Evolutionary conservation across 192 early-diverging fungal species (phyloP).

Genomic region (Bifiguratus adelaidae): DNA sequence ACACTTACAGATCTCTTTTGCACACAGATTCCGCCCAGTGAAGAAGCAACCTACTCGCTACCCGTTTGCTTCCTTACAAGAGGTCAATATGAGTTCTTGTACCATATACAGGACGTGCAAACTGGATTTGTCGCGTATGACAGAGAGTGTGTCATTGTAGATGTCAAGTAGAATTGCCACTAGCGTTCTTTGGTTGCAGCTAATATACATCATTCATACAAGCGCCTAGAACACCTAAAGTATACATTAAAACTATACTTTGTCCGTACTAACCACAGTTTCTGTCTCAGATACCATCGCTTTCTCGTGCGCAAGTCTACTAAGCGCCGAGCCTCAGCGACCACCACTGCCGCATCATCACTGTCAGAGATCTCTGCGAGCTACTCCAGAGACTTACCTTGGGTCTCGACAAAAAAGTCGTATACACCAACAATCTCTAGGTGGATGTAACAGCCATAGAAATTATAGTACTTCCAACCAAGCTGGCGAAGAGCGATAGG

Average conservation of each 20-base stretch:
- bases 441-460: too few relatives aligned
- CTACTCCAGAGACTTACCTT: background rate
- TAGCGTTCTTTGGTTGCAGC: too few relatives aligned
- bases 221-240: too few relatives aligned
- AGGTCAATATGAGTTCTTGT: slow-evolving; percentile 42
- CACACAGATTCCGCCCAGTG: slow-evolving; percentile 30
- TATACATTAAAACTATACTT: too few relatives aligned
- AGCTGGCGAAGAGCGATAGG: background rate
- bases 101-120: slow-evolving; percentile 43
- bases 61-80: slow-evolving; percentile 42
- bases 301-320: too few relatives aligned
- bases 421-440: slow-evolving; percentile 2
- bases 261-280: too few relatives aligned
- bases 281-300: too few relatives aligned
- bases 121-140: slow-evolving; percentile 37
- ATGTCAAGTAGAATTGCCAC: too few relatives aligned
- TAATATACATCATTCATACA: too few relatives aligned
- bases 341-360: too few relatives aligned
- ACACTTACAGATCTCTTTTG: background rate
- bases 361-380: too few relatives aligned
- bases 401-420: slow-evolving; percentile 4
- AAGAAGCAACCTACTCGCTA: slow-evolving; percentile 20
- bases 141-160: slow-evolving; percentile 24
- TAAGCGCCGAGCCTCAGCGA: too few relatives aligned
- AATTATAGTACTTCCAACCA: slow-evolving; percentile 3